A percentile compares a stretch with the other conserved stretches of the same genome.
Evolutionary conservation across 495 filamentous ascomycete species (phyloP).

Genomic region (Hypoxylon intermedium): DNA sequence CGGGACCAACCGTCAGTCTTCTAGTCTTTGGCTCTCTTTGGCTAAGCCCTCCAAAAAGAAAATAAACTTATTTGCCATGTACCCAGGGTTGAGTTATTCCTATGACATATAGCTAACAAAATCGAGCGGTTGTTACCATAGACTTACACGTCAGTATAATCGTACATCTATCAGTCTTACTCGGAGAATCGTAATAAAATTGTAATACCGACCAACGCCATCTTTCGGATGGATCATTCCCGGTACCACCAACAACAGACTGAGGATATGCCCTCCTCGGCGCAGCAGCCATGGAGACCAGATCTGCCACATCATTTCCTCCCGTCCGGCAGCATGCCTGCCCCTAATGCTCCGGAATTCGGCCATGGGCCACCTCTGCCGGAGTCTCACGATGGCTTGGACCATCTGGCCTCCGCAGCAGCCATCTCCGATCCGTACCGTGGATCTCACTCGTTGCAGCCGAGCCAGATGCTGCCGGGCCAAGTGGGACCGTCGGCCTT

Average conservation of each 20-base stretch:
- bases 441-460: neutral
- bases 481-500: slow-evolving; percentile 29
- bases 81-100: too few species aligned
- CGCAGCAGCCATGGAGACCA: slow-evolving; percentile 17
- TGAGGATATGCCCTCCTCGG: neutral
- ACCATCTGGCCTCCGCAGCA: slow-evolving; percentile 29
- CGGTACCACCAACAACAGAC: neutral
- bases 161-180: neutral
- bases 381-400: slow-evolving; percentile 6
- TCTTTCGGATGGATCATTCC: slow-evolving; percentile 23
- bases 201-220: neutral
- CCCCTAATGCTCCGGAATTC: neutral
- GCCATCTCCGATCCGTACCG: slow-evolving; percentile 25
- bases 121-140: too few species aligned
- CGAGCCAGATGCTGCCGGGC: neutral
- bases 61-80: too few species aligned
- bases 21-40: too few species aligned
- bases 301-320: slow-evolving; percentile 32
- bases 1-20: too few species aligned
- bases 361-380: neutral
- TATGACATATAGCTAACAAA: too few species aligned
- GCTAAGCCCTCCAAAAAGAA: too few species aligned
- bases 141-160: too few species aligned
- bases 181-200: neutral
- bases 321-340: neutral